A percentile compares a stretch with the other conserved stretches of the same genome.
Conservation (phyloP, 1,284 basidiomycete genomes). For the Cryptococcus hybrid region DNA sequence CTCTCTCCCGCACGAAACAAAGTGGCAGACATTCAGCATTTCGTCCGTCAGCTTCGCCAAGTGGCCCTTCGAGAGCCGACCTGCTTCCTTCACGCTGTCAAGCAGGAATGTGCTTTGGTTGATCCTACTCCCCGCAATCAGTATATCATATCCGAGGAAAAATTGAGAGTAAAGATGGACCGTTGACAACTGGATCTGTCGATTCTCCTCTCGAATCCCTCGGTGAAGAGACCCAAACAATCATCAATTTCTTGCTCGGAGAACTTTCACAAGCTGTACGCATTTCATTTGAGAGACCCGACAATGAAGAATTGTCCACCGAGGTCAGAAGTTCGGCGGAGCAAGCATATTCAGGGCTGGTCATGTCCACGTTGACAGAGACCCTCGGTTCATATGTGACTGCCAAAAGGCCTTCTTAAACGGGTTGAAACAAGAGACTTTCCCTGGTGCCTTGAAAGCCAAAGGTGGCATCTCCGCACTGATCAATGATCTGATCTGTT, state of each 20-base stretch:
- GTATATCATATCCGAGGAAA: slow-evolving; percentile 60
- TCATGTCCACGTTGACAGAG: slow-evolving; percentile 91
- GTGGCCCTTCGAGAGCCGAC: slow-evolving; percentile 78
- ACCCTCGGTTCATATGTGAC: slow-evolving; percentile 87
- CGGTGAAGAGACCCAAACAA: slow-evolving; percentile 12
- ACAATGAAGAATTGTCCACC: neutral
- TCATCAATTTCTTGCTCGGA: slow-evolving; percentile 33
- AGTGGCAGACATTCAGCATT: slow-evolving; percentile 67
- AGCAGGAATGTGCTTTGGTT: slow-evolving; percentile 68
- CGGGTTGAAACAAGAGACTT: slow-evolving; percentile 60
- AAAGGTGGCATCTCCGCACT: slow-evolving; percentile 52
- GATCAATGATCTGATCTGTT: slow-evolving; percentile 73
- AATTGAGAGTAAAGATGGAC: slow-evolving; percentile 1
- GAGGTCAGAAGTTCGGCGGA: neutral
- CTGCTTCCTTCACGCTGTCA: slow-evolving; percentile 71
- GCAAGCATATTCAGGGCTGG: slow-evolving; percentile 67
- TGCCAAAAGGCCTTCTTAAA: slow-evolving; percentile 87
- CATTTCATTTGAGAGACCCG: neutral
- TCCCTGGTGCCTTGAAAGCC: slow-evolving; percentile 53
- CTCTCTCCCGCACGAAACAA: slow-evolving; percentile 69
- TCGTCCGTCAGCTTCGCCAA: slow-evolving; percentile 73
- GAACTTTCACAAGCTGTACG: slow-evolving; percentile 27
- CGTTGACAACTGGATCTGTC: neutral
- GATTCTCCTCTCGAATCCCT: slow-evolving; percentile 55
- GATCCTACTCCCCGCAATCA: slow-evolving; percentile 62